Base-by-base conservation (phyloP, 2,329 filamentous ascomycete genomes). In the Cladosporium sp. region DNA sequence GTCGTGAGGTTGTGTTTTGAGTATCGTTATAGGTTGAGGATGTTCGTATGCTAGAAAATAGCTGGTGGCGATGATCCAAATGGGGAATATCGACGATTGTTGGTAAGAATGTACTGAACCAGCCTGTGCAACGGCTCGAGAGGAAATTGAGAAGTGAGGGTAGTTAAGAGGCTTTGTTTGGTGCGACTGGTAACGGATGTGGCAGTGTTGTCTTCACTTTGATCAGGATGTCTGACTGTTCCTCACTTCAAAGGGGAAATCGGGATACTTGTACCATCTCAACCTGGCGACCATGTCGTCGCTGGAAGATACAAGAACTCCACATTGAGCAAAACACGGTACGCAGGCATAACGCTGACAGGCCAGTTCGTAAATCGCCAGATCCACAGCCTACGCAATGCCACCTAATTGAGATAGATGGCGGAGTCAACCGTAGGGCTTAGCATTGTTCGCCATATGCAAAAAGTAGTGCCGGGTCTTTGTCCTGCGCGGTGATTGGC, bases 371-470 rank as follows among this genome's bases (percentile, higher is more conserved):
- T 57, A 57, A 28, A 57, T 32, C 28, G n/a, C 28, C 32, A 57
- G 30, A n/a, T 32, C 21, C 54, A 57, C 54, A 36, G 54, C 21
- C 30, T 26, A 25, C 28, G 51, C 16, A 54, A n/a, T 32, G 51
- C 16, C 51, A 30, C 16, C 51, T 54, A 54, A 54, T 30, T 14
- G 26, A 30, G 51, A 30, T 30, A 30, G 51, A 28, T 8, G 26
- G 51, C 51, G 30, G 51, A 30, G 30, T 54, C 0, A 25, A 30
- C 26, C 26, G 26, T 23, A 39, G 30, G 54, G 54, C 54, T 57
- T 57, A 57, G 54, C 32, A 57, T 57, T 57, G 54, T 57, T 57
- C 54, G 30, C 21, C 26, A 23, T 57, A 26, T 57, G 54, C 54
- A 21, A 57, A 57, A 57, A 57, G 28, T 32, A 54, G 51, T 16